Percentiles rank a stretch among this genome's conserved stretches.
phyloP scores from a whole-genome alignment of 345 rosid species.

The Boechera divaricarpa region DNA sequence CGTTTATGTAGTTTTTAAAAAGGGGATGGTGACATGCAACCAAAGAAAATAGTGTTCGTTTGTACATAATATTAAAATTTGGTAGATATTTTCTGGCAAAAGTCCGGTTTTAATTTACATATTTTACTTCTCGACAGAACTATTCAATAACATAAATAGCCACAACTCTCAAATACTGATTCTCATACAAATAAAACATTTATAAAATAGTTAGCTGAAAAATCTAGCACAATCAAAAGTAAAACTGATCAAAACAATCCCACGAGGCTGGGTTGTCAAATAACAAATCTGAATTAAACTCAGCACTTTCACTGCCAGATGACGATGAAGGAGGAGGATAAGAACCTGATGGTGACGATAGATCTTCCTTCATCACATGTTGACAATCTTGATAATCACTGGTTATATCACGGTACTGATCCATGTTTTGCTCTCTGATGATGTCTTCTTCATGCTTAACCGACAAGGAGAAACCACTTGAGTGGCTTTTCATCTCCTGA shows the following conservation, averaged over 20 bases:
- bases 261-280: constrained; percentile 21
- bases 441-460: constrained; percentile 16
- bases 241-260: constrained; percentile 32
- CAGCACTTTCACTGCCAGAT: constrained; percentile 26
- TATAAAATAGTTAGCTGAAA: background rate
- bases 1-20: too few species aligned
- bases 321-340: constrained; percentile 25
- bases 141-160: background rate
- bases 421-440: background rate
- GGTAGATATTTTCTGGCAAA: background rate
- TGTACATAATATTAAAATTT: background rate
- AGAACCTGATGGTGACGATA: constrained; percentile 33
- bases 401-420: constrained; percentile 10
- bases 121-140: background rate
- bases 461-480: background rate
- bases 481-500: background rate
- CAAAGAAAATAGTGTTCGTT: background rate
- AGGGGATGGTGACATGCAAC: too few species aligned
- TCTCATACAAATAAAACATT: background rate
- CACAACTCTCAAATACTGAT: background rate
- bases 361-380: constrained; percentile 22
- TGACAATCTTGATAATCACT: constrained; percentile 28
- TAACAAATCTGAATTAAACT: constrained; percentile 13
- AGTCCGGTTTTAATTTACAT: background rate
- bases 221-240: constrained; percentile 28